A percentile compares a stretch with the other conserved stretches of the same genome.
Conservation (phyloP, 768 basidiomycete genomes). For the Leccinum rimulosum region DNA sequence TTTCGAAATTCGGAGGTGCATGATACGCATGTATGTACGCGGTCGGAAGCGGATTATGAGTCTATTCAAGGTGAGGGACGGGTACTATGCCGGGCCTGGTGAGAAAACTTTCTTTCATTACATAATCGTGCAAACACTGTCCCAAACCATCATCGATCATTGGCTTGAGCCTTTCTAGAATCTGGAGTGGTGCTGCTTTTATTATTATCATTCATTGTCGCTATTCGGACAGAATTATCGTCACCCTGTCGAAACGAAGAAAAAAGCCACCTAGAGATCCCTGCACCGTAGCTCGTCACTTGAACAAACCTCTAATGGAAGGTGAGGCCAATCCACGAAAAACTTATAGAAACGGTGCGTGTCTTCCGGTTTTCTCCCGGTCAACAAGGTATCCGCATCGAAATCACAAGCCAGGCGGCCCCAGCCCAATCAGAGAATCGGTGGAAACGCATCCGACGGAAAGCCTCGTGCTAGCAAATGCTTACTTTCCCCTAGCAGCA, state of each 20-base stretch:
- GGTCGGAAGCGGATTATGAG: too few species aligned
- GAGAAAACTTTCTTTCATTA: neutral
- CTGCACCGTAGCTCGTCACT: neutral
- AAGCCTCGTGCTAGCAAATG: neutral
- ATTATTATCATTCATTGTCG: too few species aligned
- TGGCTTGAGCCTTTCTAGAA: neutral
- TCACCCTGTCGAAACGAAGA: neutral
- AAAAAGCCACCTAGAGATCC: neutral
- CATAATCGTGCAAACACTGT: neutral
- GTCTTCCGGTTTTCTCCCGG: neutral
- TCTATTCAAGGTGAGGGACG: too few species aligned
- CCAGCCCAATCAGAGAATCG: neutral
- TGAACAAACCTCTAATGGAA: neutral
- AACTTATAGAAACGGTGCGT: neutral
- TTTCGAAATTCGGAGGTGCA: too few species aligned
- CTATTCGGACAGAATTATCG: neutral
- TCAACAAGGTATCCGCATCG: neutral
- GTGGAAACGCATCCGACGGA: neutral
- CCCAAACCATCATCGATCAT: too few species aligned
- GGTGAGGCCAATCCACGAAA: neutral
- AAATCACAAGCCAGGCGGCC: neutral
- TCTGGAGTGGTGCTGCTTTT: neutral
- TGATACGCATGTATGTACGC: too few species aligned
- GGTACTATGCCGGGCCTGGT: too few species aligned
- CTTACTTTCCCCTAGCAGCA: conserved; percentile 2